Evolutionary conservation across 2,329 filamentous ascomycete genomes (phyloP).

Genomic region (Penicillium freii): DNA sequence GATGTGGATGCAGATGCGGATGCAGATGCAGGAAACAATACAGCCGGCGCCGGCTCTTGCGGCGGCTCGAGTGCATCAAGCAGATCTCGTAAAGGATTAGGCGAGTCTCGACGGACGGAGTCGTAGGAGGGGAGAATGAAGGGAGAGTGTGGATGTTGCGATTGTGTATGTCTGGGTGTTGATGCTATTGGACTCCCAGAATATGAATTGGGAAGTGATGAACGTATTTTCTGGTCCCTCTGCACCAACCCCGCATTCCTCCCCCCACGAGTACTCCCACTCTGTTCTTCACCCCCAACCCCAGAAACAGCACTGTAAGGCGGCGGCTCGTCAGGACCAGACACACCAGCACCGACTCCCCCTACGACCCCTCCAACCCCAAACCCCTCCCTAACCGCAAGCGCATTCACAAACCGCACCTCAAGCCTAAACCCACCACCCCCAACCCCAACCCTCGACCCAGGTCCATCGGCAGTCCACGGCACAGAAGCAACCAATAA

Average conservation of each 20-base stretch:
- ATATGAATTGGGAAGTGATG: neutral
- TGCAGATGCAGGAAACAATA: conserved; percentile 4
- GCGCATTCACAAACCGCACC: conserved; percentile 19
- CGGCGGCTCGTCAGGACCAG: conserved; percentile 3
- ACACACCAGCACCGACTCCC: too few relatives aligned
- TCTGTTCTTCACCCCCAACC: neutral
- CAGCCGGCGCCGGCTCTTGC: conserved; percentile 20
- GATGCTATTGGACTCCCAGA: neutral
- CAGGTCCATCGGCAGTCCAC: neutral
- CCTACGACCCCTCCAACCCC: too few relatives aligned
- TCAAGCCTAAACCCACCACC: conserved; percentile 1
- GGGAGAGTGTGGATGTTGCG: neutral
- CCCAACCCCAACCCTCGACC: conserved; percentile 5
- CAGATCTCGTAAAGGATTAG: conserved; percentile 19
- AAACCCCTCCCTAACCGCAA: neutral
- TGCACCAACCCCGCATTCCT: neutral
- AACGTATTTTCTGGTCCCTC: neutral
- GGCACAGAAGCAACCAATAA: neutral
- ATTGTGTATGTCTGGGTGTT: neutral
- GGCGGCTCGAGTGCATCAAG: conserved; percentile 25
- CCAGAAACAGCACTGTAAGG: conserved; percentile 12
- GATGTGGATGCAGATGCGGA: neutral
- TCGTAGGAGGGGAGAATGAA: conserved; percentile 17
- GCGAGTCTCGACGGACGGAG: conserved; percentile 15
- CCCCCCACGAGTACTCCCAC: neutral